Base-by-base conservation (phyloP, 2,329 filamentous ascomycete genomes). In the Fusarium sp. region DNA sequence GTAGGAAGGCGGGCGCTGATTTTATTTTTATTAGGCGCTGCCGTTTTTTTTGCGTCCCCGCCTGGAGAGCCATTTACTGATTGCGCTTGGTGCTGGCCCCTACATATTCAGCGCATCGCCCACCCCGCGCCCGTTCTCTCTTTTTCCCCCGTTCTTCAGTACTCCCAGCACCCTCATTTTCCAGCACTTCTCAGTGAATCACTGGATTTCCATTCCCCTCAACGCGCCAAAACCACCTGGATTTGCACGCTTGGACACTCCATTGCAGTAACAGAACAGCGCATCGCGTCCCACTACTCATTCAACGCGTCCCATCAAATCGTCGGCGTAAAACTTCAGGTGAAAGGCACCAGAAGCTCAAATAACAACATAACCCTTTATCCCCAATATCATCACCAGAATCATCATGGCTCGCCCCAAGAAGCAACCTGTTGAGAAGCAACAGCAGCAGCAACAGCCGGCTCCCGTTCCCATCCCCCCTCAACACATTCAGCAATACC, bases 331-430 rank as follows among this genome's bases (percentile, higher is more conserved):
- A 54, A 67, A 41, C 55, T 59, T 64, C 51, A 45, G 58, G 57
- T 47, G 55, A 63, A 71, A 71, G 42, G 36, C 57, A 50, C 44
- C 51, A 58, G 38, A 53, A 32, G 45, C 22, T 39, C 47, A 68
- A 63, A 35, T 39, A 47, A 36, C 45, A 61, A 47, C 32, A 38
- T 45, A 47, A 36, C 51, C 35, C 54, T 24, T 57, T 53, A 32
- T 26, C 44, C 32, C 39, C 41, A 48, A 42, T 54, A 69, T 36
- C 64, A 38, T 45, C 35, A 61, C 38, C 30, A 66, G 57, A 56
- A 54, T 22, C 63, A 69, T 35, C 75, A 87, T 87, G 85, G 83
- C 85, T 79, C 85, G 85, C 74, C 84, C 83, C 41, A 80, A 83
- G 67, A 87, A 86, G 83, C 82, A 83, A 79, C 81, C 81, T 61